phyloP scores from a whole-genome alignment of 108 stramenopile genomes.

The Pseudonitzschia delicatissima region DNA sequence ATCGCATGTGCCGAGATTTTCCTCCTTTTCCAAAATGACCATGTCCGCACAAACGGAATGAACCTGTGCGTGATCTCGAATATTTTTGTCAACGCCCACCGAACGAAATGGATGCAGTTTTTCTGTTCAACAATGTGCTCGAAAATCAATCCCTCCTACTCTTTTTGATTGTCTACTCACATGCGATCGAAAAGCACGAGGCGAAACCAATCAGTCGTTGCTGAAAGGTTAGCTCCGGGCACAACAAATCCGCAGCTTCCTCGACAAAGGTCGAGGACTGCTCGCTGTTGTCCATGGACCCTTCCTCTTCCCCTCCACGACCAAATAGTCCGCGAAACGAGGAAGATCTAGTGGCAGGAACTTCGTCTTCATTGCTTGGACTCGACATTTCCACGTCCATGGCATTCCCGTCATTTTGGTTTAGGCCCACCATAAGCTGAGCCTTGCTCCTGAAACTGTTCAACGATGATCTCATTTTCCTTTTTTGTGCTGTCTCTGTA shows the following conservation, averaged over 20 bases:
- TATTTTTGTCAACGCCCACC: no score
- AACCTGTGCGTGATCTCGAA: no score
- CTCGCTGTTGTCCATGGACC: conserved; percentile 2
- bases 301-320: neutral
- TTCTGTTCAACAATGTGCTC: no score
- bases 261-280: conserved; percentile 45
- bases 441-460: conserved; percentile 34
- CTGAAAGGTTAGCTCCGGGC: conserved; percentile 80
- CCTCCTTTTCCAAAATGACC: no score
- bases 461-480: conserved; percentile 26
- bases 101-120: no score
- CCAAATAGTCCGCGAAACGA: conserved; percentile 7
- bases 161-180: conserved; percentile 27
- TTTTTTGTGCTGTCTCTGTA: neutral
- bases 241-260: conserved; percentile 60
- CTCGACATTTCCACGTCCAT: conserved; percentile 8
- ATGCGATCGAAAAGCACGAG: conserved; percentile 67
- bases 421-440: conserved; percentile 37
- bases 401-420: neutral
- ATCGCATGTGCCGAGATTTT: no score
- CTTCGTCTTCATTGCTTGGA: neutral
- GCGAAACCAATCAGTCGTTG: conserved; percentile 70
- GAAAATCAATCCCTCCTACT: neutral
- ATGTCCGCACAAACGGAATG: neutral
- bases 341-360: neutral